phyloP scores from a whole-genome alignment of 352 stramenopile genomes.

The Phytophthora sansomeana region DNA sequence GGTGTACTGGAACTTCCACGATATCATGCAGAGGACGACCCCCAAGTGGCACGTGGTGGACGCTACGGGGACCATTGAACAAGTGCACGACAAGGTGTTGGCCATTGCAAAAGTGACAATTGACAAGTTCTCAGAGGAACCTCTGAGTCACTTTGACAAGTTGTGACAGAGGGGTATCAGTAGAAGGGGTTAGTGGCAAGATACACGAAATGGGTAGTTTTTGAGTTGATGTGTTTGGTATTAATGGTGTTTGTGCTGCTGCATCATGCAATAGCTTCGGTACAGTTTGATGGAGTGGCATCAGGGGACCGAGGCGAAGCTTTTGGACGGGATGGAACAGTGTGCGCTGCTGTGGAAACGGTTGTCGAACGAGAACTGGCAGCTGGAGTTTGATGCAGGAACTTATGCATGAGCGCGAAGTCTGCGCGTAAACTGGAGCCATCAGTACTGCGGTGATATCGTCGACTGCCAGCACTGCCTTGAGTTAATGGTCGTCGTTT shows the following conservation, averaged over 20 bases:
- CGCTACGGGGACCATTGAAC: conserved; percentile 76
- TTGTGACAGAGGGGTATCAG: conserved; percentile 27
- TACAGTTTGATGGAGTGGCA: conserved; percentile 30
- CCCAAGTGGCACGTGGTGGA: conserved; percentile 84
- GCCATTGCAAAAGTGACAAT: conserved; percentile 65
- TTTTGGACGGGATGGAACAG: conserved; percentile 35
- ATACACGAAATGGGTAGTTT: conserved; percentile 1
- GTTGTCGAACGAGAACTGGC: conserved; percentile 9
- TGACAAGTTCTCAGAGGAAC: conserved; percentile 24
- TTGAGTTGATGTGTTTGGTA: neutral
- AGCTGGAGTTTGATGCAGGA: conserved; percentile 60
- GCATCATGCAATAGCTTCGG: conserved; percentile 32
- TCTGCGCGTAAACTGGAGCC: conserved; percentile 39
- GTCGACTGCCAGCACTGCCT: conserved; percentile 43
- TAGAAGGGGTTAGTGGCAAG: neutral
- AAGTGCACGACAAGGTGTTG: conserved; percentile 73
- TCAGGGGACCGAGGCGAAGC: conserved; percentile 22
- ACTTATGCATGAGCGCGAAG: conserved; percentile 77
- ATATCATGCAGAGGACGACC: conserved; percentile 52
- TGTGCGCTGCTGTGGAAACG: neutral
- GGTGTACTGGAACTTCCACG: conserved; percentile 85
- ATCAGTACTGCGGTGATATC: conserved; percentile 43
- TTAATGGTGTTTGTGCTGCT: conserved; percentile 7
- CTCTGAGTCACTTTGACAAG: conserved; percentile 55
- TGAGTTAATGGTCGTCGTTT: conserved; percentile 61